Percentiles rank a stretch among this genome's conserved stretches.
phyloP scores from a whole-genome alignment of 139 green algal species.

The Volvox africanus region DNA sequence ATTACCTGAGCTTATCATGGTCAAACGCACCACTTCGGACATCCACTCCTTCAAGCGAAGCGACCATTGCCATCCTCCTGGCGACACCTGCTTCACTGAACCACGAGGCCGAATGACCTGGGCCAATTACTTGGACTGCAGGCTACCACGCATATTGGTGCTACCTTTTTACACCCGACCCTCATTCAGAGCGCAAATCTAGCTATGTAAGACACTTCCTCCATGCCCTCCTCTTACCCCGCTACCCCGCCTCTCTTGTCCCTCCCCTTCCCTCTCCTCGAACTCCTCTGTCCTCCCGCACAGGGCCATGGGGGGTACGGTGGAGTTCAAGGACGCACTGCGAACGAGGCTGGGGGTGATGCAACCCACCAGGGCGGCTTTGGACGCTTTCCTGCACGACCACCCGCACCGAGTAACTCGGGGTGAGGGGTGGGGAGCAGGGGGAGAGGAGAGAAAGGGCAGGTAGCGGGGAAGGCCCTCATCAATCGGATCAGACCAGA shows the following conservation, averaged over 20 bases:
- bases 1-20: too few relatives aligned
- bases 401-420: slow-evolving; percentile 80
- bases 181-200: too few relatives aligned
- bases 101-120: too few relatives aligned
- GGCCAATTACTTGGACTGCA: too few relatives aligned
- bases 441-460: neutral
- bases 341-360: slow-evolving; percentile 86
- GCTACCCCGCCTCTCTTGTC: neutral
- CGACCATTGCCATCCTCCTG: too few relatives aligned
- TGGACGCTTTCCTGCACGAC: slow-evolving; percentile 80
- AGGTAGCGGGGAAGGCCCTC: too few relatives aligned
- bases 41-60: too few relatives aligned
- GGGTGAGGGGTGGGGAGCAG: slow-evolving; percentile 38
- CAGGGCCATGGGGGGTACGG: slow-evolving; percentile 93
- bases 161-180: too few relatives aligned
- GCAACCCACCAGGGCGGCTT: slow-evolving; percentile 66
- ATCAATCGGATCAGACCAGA: too few relatives aligned
- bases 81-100: too few relatives aligned
- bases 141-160: neutral
- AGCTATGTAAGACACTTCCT: neutral
- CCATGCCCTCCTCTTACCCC: neutral
- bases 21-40: too few relatives aligned
- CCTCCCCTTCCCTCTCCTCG: neutral
- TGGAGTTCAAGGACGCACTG: slow-evolving; percentile 94
- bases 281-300: neutral